These are phyloP conservation scores for Aaosphaeria arxii DNA, from an alignment of 2,329 filamentous ascomycete species.

Conservation along the genomic window DNA sequence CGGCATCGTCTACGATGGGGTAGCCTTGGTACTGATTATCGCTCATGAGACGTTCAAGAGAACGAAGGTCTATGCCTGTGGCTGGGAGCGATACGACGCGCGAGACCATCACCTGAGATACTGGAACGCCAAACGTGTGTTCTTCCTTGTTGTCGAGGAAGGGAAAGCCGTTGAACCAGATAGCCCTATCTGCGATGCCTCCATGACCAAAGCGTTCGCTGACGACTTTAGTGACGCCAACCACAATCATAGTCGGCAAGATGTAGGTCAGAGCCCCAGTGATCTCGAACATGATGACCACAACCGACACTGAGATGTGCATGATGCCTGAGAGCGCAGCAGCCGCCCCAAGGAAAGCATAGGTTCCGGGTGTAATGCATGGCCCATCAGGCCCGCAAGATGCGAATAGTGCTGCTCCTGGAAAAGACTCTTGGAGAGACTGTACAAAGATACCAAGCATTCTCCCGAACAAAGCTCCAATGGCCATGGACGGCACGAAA, in stretches of 20 bases:
- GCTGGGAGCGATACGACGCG: conserved; percentile 72
- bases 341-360: conserved; percentile 89
- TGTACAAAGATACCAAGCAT: conserved; percentile 95
- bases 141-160: conserved; percentile 98
- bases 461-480: conserved; percentile 90
- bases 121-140: conserved; percentile 91
- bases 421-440: conserved; percentile 79
- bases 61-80: conserved; percentile 69
- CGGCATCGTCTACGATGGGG: conserved; percentile 76
- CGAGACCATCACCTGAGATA: conserved; percentile 83
- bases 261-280: conserved; percentile 98
- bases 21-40: conserved; percentile 89
- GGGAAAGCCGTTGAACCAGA: conserved; percentile 96
- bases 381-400: conserved; percentile 87
- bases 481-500: conserved; percentile 96
- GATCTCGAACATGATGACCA: conserved; percentile 99
- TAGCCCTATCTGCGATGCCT: conserved; percentile 96
- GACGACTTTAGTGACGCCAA: conserved; percentile 93
- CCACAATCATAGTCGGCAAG: conserved; percentile 97
- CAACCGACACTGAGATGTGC: conserved; percentile 95
- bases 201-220: conserved; percentile 90
- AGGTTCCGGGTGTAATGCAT: conserved; percentile 96
- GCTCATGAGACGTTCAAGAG: conserved; percentile 71
- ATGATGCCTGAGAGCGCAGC: conserved; percentile 94
- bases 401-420: conserved; percentile 78